These are phyloP conservation scores for Diaporthe amygdali DNA, from an alignment of 2,329 filamentous ascomycete genomes.

Conservation along the genomic window DNA sequence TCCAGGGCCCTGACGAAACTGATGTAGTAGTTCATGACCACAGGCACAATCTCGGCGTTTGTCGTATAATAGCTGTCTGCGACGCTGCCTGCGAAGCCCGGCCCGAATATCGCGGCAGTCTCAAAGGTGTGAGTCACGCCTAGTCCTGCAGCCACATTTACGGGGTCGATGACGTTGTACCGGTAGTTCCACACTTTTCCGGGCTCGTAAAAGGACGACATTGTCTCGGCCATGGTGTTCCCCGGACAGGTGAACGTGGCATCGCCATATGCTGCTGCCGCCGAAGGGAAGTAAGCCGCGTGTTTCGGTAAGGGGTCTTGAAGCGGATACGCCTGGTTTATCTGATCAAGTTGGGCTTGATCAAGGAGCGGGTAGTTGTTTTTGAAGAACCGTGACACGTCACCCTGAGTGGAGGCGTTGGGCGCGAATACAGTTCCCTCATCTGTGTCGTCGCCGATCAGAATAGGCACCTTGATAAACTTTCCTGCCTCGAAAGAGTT, in stretches of 20 bases:
- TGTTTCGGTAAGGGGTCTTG: slow-evolving; percentile 41
- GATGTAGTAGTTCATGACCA: slow-evolving; percentile 57
- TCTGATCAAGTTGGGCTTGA: slow-evolving; percentile 36
- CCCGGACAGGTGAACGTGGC: slow-evolving; percentile 50
- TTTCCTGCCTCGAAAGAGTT: slow-evolving; percentile 48
- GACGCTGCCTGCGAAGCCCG: slow-evolving; percentile 36
- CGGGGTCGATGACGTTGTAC: slow-evolving; percentile 51
- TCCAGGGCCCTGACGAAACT: slow-evolving; percentile 53
- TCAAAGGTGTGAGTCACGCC: slow-evolving; percentile 57
- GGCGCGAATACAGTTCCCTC: slow-evolving; percentile 53
- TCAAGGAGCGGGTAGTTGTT: slow-evolving; percentile 53
- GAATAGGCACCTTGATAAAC: slow-evolving; percentile 58
- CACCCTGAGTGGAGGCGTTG: slow-evolving; percentile 39
- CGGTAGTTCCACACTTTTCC: slow-evolving; percentile 52
- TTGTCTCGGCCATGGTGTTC: slow-evolving; percentile 53
- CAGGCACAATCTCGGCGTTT: slow-evolving; percentile 49
- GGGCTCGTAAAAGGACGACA: slow-evolving; percentile 45
- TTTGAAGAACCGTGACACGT: slow-evolving; percentile 45
- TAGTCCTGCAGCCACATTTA: slow-evolving; percentile 40
- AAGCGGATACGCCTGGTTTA: slow-evolving; percentile 45
- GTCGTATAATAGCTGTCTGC: slow-evolving; percentile 47
- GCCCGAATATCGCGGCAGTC: slow-evolving; percentile 53
- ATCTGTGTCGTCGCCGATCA: slow-evolving; percentile 52
- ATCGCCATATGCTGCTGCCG: slow-evolving; percentile 49
- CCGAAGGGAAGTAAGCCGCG: slow-evolving; percentile 48